A percentile compares a stretch with the other conserved stretches of the same genome.
These are phyloP conservation scores for Aphanocladium album DNA, from an alignment of 2,329 filamentous ascomycete species.

Conservation along the genomic window DNA sequence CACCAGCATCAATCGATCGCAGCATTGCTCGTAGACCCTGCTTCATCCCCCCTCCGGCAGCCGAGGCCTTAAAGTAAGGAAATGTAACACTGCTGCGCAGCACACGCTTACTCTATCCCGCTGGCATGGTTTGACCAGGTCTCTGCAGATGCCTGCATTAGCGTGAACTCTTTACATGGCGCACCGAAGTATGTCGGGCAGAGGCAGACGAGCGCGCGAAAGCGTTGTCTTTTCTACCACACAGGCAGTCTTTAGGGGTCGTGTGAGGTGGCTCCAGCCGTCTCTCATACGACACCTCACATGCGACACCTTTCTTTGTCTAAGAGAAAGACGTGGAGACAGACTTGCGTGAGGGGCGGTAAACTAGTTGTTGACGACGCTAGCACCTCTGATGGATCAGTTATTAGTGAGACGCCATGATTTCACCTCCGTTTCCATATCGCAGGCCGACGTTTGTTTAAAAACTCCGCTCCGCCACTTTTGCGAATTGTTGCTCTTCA, in stretches of 20 bases:
- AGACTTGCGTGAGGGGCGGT: not conserved
- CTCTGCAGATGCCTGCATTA: not conserved
- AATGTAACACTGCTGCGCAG: not conserved
- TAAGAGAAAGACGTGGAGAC: not conserved
- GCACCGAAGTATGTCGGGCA: not conserved
- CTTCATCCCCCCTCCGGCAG: too few relatives aligned
- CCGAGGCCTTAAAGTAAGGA: not conserved
- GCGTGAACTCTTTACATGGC: not conserved
- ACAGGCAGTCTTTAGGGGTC: not conserved
- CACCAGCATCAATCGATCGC: not conserved
- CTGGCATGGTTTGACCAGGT: not conserved
- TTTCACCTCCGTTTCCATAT: not conserved
- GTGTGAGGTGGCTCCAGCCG: not conserved
- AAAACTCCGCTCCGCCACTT: not conserved
- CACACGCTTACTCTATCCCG: not conserved
- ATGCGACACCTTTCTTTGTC: not conserved
- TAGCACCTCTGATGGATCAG: not conserved
- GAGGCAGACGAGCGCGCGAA: not conserved
- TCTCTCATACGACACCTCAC: not conserved
- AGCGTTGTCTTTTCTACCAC: not conserved
- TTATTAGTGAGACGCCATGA: not conserved
- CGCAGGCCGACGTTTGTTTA: not conserved
- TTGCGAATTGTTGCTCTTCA: not conserved
- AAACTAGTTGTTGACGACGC: not conserved
- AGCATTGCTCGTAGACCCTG: too few relatives aligned